Percentiles rank a stretch among this genome's conserved stretches.
phyloP scores from a whole-genome alignment of 371 early-diverging fungal species.

The Mortierella sp. region DNA sequence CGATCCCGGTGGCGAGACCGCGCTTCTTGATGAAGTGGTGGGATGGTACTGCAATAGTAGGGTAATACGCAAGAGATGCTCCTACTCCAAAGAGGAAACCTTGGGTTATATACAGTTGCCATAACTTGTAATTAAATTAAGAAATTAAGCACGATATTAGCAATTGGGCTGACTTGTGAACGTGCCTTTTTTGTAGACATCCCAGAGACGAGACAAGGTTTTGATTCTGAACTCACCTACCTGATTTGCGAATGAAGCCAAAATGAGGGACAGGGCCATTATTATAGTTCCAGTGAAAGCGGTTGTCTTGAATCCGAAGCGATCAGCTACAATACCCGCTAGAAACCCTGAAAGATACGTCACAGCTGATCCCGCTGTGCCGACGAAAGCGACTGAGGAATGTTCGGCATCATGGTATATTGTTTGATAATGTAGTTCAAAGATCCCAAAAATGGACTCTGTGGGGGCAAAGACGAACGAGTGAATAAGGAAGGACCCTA shows the following conservation, averaged over 20 bases:
- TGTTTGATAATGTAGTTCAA: constrained; percentile 41
- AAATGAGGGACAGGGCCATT: constrained; percentile 35
- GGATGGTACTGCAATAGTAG: constrained; percentile 62
- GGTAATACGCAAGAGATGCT: constrained; percentile 69
- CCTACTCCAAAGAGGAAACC: constrained; percentile 70
- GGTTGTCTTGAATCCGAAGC: constrained; percentile 41
- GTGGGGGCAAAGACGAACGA: constrained; percentile 43
- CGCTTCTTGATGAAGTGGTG: constrained; percentile 72
- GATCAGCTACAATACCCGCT: constrained; percentile 42
- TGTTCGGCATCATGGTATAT: constrained; percentile 23
- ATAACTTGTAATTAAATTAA: too few relatives aligned
- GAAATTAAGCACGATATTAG: too few relatives aligned
- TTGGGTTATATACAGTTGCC: constrained; percentile 45
- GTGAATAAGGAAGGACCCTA: constrained; percentile 42
- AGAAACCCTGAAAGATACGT: constrained; percentile 49
- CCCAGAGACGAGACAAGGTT: background rate
- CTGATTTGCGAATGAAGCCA: constrained; percentile 40
- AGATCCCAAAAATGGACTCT: constrained; percentile 45
- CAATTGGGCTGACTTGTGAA: too few relatives aligned
- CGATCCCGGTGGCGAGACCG: constrained; percentile 76
- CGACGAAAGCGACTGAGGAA: constrained; percentile 47
- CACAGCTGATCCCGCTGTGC: constrained; percentile 41
- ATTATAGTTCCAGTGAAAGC: constrained; percentile 22
- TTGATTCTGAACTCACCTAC: constrained; percentile 1
- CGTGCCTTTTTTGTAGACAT: too few relatives aligned